Conservation (phyloP, 2,329 filamentous ascomycete genomes). For the Parascedosporium putredinis region DNA sequence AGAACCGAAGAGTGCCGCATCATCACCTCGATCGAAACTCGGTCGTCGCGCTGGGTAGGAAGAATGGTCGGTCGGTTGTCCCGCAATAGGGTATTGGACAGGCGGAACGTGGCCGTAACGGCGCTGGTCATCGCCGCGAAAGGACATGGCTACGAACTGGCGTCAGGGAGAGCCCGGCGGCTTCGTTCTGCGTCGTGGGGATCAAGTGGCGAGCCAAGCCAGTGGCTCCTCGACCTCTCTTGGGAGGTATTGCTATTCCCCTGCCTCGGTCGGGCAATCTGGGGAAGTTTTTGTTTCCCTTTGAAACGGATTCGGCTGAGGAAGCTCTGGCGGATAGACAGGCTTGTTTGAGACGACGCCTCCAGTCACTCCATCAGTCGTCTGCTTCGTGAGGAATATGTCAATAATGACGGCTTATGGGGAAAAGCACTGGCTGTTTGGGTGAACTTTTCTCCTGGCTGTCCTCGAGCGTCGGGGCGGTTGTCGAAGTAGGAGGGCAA, state of each 20-base stretch:
- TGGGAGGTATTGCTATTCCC: background rate
- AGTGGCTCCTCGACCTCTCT: background rate
- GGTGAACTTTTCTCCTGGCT: no score
- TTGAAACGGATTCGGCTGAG: no score
- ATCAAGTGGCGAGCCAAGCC: background rate
- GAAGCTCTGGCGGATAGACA: no score
- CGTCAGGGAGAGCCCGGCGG: background rate
- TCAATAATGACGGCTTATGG: no score
- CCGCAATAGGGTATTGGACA: conserved; percentile 48
- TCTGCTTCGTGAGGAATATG: background rate
- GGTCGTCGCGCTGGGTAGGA: conserved; percentile 32
- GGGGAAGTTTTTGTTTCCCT: background rate
- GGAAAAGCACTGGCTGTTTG: no score
- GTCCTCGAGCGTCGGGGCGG: no score
- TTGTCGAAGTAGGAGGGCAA: background rate
- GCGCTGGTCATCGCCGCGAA: conserved; percentile 50
- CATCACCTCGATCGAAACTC: conserved; percentile 71
- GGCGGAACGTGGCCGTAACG: conserved; percentile 58
- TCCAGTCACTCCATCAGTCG: background rate
- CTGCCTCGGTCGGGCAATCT: background rate
- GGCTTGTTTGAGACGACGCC: no score
- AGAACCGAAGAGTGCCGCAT: conserved; percentile 40
- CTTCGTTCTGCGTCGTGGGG: background rate
- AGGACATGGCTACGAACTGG: conserved; percentile 42
- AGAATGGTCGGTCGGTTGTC: conserved; percentile 18